phyloP scores from a whole-genome alignment of 805 yeast genomes.

The Candida quercuum region DNA sequence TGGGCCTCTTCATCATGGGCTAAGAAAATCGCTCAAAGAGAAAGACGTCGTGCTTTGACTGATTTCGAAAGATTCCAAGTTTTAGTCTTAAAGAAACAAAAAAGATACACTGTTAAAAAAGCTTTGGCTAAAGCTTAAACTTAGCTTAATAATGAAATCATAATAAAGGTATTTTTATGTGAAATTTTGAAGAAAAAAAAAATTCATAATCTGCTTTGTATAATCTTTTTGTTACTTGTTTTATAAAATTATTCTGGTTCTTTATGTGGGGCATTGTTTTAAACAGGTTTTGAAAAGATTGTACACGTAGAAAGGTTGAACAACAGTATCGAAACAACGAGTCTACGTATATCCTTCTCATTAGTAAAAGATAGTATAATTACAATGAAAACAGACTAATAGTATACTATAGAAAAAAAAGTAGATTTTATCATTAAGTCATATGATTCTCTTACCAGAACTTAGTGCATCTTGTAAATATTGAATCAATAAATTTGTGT shows the following conservation, averaged over 20 bases:
- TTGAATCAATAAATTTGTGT: constrained; percentile 17
- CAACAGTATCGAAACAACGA: too few species aligned
- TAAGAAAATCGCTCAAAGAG: constrained; percentile 93
- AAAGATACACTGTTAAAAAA: constrained; percentile 90
- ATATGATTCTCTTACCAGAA: too few species aligned
- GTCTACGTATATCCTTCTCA: background rate
- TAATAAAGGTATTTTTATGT: constrained; percentile 21
- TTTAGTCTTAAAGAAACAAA: constrained; percentile 94
- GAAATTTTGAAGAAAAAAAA: too few species aligned
- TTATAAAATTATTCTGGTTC: constrained; percentile 5
- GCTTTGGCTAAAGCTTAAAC: constrained; percentile 90
- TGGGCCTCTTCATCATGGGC: constrained; percentile 97
- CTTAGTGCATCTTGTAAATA: constrained; percentile 13
- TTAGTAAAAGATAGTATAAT: background rate
- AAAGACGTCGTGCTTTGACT: constrained; percentile 86
- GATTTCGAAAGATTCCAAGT: constrained; percentile 99
- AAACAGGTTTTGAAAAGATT: background rate
- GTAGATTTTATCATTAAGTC: background rate
- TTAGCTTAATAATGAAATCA: constrained; percentile 3
- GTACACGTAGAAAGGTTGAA: background rate
- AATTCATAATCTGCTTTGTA: constrained; percentile 7
- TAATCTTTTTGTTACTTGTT: constrained; percentile 11
- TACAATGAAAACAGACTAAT: too few species aligned
- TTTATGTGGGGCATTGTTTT: background rate
- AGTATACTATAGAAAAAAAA: background rate